Evolutionary conservation across 139 green algal genomes (phyloP).

Genomic region (Chlorella sp.): DNA sequence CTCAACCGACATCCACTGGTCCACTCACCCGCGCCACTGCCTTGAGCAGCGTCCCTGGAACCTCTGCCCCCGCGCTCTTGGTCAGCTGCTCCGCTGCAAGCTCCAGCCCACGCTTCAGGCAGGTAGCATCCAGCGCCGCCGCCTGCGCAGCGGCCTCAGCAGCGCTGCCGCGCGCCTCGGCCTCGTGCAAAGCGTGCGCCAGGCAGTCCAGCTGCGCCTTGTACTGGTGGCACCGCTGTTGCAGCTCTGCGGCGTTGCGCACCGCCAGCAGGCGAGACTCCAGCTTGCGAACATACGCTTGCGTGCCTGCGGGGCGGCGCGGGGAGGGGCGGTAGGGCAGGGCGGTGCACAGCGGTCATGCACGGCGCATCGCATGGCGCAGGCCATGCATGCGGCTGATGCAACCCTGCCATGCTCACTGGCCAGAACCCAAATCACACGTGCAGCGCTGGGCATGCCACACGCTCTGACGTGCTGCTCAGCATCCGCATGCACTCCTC

Average conservation of each 20-base stretch:
- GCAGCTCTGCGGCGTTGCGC: conserved; percentile 39
- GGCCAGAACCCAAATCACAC: not conserved
- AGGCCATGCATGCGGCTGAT: no score
- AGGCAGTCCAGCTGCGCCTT: not conserved
- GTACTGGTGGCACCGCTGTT: conserved; percentile 24
- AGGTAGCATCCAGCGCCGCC: not conserved
- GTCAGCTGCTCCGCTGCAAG: conserved; percentile 56
- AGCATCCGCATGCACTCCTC: not conserved
- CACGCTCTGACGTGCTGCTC: not conserved
- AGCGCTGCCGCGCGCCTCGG: not conserved
- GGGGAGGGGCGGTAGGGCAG: not conserved
- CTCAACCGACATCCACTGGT: conserved; percentile 4
- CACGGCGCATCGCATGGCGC: no score
- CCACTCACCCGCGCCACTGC: conserved; percentile 39
- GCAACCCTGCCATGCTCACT: not conserved
- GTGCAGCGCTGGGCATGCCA: not conserved
- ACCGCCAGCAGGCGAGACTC: conserved; percentile 49
- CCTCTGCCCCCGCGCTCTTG: conserved; percentile 18
- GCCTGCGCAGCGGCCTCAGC: not conserved
- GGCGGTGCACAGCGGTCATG: no score
- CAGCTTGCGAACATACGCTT: conserved; percentile 57
- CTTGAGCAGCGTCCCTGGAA: conserved; percentile 36
- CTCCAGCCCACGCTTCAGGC: conserved; percentile 44
- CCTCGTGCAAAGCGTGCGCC: conserved; percentile 4
- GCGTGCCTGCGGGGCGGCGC: conserved; percentile 4